Evolutionary conservation across 352 stramenopile species (phyloP).

Genomic region (Pythium rhizo-oryzae): DNA sequence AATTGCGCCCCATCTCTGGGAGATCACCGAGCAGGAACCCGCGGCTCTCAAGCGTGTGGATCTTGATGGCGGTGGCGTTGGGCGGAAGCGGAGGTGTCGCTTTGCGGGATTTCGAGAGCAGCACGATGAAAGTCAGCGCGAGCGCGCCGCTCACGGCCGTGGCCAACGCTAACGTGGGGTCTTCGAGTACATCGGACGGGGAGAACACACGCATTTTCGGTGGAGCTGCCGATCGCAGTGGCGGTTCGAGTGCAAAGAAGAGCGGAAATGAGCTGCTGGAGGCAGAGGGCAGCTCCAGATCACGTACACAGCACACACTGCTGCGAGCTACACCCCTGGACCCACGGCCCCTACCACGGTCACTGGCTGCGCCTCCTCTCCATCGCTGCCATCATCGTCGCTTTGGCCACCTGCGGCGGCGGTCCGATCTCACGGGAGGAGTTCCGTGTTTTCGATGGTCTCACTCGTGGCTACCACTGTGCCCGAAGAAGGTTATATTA

Average conservation of each 20-base stretch:
- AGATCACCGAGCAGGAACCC: constrained; percentile 42
- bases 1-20: constrained; percentile 32
- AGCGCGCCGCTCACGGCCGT: not conserved
- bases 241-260: not conserved
- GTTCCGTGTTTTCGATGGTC: too few species aligned
- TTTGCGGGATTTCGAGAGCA: not conserved
- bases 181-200: not conserved
- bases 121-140: not conserved
- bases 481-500: too few species aligned
- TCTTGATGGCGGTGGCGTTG: too few species aligned
- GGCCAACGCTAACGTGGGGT: not conserved
- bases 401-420: not conserved
- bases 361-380: not conserved
- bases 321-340: too few species aligned
- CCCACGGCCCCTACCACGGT: too few species aligned
- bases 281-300: not conserved
- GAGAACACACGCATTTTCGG: not conserved
- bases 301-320: too few species aligned
- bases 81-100: too few species aligned
- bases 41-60: constrained; percentile 8
- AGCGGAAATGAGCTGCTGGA: not conserved
- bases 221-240: too few species aligned
- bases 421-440: too few species aligned
- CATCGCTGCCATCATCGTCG: not conserved
- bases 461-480: too few species aligned